These are phyloP conservation scores for Croton setiger DNA, from an alignment of 441 rosid genomes.

Conservation along the genomic window DNA sequence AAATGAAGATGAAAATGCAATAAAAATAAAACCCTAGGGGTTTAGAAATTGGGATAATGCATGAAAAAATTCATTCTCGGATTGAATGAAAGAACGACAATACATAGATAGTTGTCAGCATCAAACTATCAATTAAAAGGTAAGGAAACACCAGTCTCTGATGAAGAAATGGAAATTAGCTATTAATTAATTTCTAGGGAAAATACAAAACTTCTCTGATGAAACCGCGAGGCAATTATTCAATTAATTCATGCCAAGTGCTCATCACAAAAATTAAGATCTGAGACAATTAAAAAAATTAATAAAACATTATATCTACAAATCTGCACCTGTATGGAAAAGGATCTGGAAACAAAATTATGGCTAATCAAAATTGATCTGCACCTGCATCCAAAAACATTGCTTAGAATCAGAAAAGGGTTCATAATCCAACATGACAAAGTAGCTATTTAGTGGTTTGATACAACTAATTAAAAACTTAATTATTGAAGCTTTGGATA, in stretches of 20 bases:
- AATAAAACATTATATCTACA: conserved; percentile 21
- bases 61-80: neutral
- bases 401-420: neutral
- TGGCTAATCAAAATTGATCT: conserved; percentile 20
- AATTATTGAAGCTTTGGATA: neutral
- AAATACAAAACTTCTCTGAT: conserved; percentile 31
- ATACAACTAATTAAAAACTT: neutral
- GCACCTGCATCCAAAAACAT: conserved; percentile 26
- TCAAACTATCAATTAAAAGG: neutral
- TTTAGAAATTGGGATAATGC: neutral
- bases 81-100: neutral
- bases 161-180: conserved; percentile 1
- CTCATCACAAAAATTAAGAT: conserved; percentile 22
- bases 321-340: conserved; percentile 25
- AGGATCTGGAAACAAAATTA: conserved; percentile 14
- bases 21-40: neutral
- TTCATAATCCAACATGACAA: neutral
- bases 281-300: neutral
- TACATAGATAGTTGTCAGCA: neutral
- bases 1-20: neutral
- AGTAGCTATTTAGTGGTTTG: neutral
- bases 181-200: conserved; percentile 4
- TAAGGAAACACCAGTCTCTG: neutral
- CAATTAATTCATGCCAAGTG: conserved; percentile 22
- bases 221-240: conserved; percentile 23